Percentiles rank a stretch among this genome's conserved stretches.
Evolutionary conservation across 345 rosid genomes (phyloP).

Genomic region (Moricandia moricandioides): DNA sequence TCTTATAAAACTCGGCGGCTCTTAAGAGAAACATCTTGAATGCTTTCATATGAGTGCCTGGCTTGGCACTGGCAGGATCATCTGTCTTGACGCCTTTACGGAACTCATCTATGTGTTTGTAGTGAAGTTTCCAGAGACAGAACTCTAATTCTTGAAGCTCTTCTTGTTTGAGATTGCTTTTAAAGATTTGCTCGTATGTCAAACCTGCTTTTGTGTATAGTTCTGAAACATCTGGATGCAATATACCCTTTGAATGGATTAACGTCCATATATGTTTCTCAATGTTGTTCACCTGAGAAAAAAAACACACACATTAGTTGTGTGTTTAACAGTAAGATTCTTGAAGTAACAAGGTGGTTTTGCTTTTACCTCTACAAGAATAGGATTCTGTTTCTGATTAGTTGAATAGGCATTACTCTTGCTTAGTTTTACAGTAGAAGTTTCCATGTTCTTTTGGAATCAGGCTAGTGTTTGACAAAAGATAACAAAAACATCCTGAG

Average conservation of each 20-base stretch:
- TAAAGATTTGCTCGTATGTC: conserved; percentile 57
- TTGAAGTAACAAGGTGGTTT: conserved; percentile 13
- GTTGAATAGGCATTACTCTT: conserved; percentile 24
- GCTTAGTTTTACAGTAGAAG: not conserved
- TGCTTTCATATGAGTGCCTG: conserved; percentile 40
- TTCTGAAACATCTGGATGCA: conserved; percentile 53
- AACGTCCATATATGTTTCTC: conserved; percentile 71
- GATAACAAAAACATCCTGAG: not conserved
- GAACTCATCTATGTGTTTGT: conserved; percentile 79
- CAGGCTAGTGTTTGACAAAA: not conserved
- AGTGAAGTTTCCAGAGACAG: conserved; percentile 86
- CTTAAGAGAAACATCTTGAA: conserved; percentile 58
- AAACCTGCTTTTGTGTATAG: conserved; percentile 55
- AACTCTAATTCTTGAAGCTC: conserved; percentile 82
- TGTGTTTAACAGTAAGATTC: conserved; percentile 1
- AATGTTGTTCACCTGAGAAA: conserved; percentile 51
- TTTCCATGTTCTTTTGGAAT: conserved; percentile 23
- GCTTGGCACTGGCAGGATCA: conserved; percentile 24
- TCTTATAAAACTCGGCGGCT: conserved; percentile 60
- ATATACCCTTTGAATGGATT: conserved; percentile 52
- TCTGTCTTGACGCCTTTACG: conserved; percentile 58
- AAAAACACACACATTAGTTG: not conserved
- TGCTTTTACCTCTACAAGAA: conserved; percentile 56
- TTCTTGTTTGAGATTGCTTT: conserved; percentile 43
- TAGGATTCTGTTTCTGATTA: conserved; percentile 47